These are phyloP conservation scores for Malassezia slooffiae DNA, from an alignment of 1,284 basidiomycete genomes.

Conservation along the genomic window DNA sequence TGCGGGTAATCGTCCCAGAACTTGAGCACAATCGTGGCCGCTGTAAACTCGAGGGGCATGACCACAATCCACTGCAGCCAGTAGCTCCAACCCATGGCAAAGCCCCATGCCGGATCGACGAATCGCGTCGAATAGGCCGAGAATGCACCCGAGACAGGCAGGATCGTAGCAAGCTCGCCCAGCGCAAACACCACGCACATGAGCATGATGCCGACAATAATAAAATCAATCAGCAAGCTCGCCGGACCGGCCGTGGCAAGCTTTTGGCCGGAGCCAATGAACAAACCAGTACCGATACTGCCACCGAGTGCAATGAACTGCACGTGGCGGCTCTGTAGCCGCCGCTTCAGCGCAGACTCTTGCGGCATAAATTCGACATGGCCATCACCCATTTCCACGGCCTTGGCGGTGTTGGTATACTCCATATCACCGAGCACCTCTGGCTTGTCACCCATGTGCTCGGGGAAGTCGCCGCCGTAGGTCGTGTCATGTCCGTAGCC, in stretches of 20 bases:
- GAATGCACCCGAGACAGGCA: slow-evolving; percentile 37
- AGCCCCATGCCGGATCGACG: slow-evolving; percentile 26
- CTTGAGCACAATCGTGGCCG: slow-evolving; percentile 32
- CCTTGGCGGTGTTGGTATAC: slow-evolving; percentile 9
- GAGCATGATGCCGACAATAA: slow-evolving; percentile 41
- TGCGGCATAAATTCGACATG: slow-evolving; percentile 4
- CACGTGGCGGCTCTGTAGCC: slow-evolving; percentile 28
- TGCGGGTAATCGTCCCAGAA: slow-evolving; percentile 21
- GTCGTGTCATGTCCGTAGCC: slow-evolving; percentile 4
- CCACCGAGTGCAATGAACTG: slow-evolving; percentile 52
- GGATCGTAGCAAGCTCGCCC: slow-evolving; percentile 32
- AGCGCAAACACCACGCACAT: slow-evolving; percentile 46
- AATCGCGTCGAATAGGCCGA: slow-evolving; percentile 32
- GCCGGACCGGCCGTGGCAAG: slow-evolving; percentile 50
- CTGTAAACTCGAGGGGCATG: slow-evolving; percentile 39
- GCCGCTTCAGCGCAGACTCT: slow-evolving; percentile 25
- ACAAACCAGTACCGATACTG: slow-evolving; percentile 51
- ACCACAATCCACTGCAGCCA: slow-evolving; percentile 40
- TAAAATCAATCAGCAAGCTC: slow-evolving; percentile 44
- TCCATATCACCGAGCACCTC: slow-evolving; percentile 10
- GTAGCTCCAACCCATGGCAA: slow-evolving; percentile 59
- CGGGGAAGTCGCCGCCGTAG: slow-evolving; percentile 4
- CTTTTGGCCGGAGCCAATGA: slow-evolving; percentile 50
- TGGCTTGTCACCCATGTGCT: slow-evolving; percentile 4
- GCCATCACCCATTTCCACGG: slow-evolving; percentile 9